Evolutionary conservation across 23 red algal genomes (phyloP).

Genomic region (Gracilaria vermiculophylla): DNA sequence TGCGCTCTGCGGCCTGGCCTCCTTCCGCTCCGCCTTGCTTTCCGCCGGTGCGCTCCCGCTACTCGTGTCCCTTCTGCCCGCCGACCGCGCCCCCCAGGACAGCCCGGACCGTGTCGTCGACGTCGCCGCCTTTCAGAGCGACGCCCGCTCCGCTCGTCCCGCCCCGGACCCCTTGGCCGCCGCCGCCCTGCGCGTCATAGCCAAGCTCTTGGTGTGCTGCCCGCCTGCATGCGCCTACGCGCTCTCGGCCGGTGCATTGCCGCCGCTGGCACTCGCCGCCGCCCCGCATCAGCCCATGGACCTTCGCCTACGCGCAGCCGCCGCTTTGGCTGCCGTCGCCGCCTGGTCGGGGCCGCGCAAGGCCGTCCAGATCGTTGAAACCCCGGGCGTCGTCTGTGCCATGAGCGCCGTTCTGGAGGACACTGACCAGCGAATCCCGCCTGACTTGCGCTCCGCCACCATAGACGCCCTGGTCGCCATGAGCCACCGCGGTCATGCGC

Average conservation of each 20-base stretch:
- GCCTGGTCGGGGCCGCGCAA: slow-evolving; percentile 54
- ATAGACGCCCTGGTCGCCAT: slow-evolving; percentile 64
- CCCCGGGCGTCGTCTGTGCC: slow-evolving; percentile 25
- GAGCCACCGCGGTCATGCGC: slow-evolving; percentile 47
- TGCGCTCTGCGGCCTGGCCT: not conserved
- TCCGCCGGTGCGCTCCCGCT: not conserved
- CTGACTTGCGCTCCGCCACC: slow-evolving; percentile 41
- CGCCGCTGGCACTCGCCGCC: slow-evolving; percentile 13
- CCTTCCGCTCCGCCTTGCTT: not conserved
- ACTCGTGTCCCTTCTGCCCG: not conserved
- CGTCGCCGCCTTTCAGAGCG: not conserved
- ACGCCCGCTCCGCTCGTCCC: not conserved
- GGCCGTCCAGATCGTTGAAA: slow-evolving; percentile 51
- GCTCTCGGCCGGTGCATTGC: slow-evolving; percentile 11
- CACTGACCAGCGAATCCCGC: slow-evolving; percentile 19
- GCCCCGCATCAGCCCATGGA: not conserved
- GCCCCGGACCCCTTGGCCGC: not conserved
- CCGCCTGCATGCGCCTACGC: slow-evolving; percentile 21
- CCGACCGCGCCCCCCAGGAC: not conserved
- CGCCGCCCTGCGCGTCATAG: slow-evolving; percentile 41
- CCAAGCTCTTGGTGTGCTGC: slow-evolving; percentile 29
- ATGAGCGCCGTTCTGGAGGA: slow-evolving; percentile 48
- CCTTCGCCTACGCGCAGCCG: slow-evolving; percentile 42
- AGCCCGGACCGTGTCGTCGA: not conserved
- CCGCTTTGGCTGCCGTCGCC: slow-evolving; percentile 37